phyloP scores from a whole-genome alignment of 495 filamentous ascomycete species.

The Neurospora sp. region DNA sequence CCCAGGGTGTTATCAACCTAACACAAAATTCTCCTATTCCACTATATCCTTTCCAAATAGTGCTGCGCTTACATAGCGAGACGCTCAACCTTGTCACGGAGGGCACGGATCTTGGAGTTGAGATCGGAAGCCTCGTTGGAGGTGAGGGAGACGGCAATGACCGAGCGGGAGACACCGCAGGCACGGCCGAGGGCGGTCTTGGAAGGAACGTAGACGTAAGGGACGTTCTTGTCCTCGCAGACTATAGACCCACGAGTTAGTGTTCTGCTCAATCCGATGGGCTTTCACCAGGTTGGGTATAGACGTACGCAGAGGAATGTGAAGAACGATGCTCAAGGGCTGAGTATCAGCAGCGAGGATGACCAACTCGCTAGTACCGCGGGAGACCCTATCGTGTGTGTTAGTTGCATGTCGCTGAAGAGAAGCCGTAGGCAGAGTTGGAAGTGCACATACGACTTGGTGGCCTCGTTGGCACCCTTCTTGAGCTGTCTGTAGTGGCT shows the following conservation, averaged over 20 bases:
- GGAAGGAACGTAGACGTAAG: conserved; percentile 39
- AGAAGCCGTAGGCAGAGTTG: background rate
- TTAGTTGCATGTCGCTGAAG: background rate
- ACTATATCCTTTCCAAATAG: background rate
- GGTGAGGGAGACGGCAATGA: conserved; percentile 81
- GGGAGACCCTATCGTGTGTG: conserved; percentile 45
- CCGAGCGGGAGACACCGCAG: conserved; percentile 74
- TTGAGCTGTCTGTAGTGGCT: conserved; percentile 77
- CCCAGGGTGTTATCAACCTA: background rate
- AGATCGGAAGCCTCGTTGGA: conserved; percentile 90
- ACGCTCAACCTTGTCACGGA: conserved; percentile 95
- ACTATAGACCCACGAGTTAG: background rate
- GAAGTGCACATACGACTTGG: conserved; percentile 49
- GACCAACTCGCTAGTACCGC: conserved; percentile 80
- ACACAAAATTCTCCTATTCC: background rate
- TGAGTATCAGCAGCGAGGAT: conserved; percentile 80
- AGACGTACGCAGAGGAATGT: conserved; percentile 58
- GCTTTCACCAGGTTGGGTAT: conserved; percentile 47
- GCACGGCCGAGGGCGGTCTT: conserved; percentile 68
- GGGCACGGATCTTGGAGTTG: conserved; percentile 65
- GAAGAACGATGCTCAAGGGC: conserved; percentile 83
- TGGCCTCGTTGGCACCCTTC: conserved; percentile 66
- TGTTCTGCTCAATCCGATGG: conserved; percentile 52
- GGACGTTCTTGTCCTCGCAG: conserved; percentile 57
- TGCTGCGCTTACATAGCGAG: conserved; percentile 66